Conservation (phyloP, 768 basidiomycete species). For the Lepiota venenata region DNA sequence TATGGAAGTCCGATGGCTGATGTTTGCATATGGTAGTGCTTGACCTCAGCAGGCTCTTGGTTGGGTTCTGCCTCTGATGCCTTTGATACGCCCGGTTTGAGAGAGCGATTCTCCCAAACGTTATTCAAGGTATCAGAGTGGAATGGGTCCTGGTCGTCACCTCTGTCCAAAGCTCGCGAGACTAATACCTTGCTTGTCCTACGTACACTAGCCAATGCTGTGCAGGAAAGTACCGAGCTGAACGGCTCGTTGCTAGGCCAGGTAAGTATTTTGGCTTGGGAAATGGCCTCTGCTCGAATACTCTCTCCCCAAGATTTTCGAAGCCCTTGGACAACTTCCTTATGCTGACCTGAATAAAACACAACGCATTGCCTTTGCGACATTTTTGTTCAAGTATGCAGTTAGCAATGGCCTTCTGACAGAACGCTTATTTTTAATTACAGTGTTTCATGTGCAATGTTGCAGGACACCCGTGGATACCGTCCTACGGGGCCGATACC, state of each 20-base stretch:
- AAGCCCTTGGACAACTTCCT: constrained; percentile 44
- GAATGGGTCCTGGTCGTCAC: constrained; percentile 48
- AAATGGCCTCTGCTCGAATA: neutral
- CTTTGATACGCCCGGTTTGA: constrained; percentile 39
- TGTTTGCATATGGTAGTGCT: constrained; percentile 50
- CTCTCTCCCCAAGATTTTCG: constrained; percentile 46
- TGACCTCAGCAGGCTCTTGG: constrained; percentile 77
- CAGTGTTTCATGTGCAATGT: constrained; percentile 62
- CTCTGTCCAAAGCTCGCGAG: constrained; percentile 69
- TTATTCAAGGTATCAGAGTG: constrained; percentile 72
- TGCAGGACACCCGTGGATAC: constrained; percentile 40
- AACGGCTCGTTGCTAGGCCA: constrained; percentile 50
- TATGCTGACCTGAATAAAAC: constrained; percentile 60
- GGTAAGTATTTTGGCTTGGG: constrained; percentile 28
- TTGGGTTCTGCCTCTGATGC: constrained; percentile 59
- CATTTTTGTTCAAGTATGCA: constrained; percentile 85
- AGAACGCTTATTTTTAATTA: constrained; percentile 4
- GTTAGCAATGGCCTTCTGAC: neutral
- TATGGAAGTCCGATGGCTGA: neutral
- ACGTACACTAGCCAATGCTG: constrained; percentile 75
- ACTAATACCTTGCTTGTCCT: constrained; percentile 82
- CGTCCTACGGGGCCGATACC: constrained; percentile 36
- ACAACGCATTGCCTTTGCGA: constrained; percentile 75
- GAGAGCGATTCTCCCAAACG: constrained; percentile 52
- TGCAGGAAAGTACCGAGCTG: constrained; percentile 50